Evolutionary conservation across 257 asterid species (phyloP).

Genomic region (Solanum ahanhuiri): DNA sequence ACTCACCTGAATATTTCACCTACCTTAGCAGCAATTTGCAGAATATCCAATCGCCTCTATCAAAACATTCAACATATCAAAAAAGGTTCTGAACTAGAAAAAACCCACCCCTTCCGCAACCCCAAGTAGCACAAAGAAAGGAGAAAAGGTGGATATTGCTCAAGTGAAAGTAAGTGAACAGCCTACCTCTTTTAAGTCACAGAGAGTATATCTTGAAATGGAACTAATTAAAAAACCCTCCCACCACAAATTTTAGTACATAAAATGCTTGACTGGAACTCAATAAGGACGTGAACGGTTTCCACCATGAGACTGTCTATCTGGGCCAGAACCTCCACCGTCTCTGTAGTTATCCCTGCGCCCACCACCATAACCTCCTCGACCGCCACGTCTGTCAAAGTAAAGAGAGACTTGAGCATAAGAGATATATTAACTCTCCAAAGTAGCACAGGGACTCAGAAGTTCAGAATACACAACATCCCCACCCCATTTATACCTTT

Average conservation of each 20-base stretch:
- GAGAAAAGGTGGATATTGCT: conserved; percentile 42
- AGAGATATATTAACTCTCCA: background rate
- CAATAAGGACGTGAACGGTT: conserved; percentile 94
- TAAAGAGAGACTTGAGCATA: background rate
- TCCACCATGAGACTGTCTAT: conserved; percentile 82
- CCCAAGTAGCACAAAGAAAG: conserved; percentile 33
- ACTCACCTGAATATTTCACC: conserved; percentile 95
- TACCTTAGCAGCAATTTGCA: conserved; percentile 89
- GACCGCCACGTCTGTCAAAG: conserved; percentile 62
- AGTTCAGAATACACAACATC: background rate
- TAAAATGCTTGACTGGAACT: conserved; percentile 27
- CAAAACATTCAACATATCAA: conserved; percentile 66
- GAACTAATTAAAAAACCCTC: conserved; percentile 57
- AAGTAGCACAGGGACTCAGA: background rate
- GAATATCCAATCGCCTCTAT: conserved; percentile 86
- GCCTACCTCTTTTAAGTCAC: conserved; percentile 81
- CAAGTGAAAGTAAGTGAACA: conserved; percentile 29
- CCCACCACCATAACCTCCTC: conserved; percentile 70
- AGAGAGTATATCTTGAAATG: conserved; percentile 58
- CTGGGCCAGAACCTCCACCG: conserved; percentile 92
- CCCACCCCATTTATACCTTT: background rate
- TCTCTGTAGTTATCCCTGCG: conserved; percentile 83
- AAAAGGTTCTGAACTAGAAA: conserved; percentile 41
- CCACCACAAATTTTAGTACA: conserved; percentile 72
- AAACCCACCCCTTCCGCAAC: conserved; percentile 9